These are phyloP conservation scores for Boechera divaricarpa DNA, from an alignment of 345 rosid genomes.

Conservation along the genomic window DNA sequence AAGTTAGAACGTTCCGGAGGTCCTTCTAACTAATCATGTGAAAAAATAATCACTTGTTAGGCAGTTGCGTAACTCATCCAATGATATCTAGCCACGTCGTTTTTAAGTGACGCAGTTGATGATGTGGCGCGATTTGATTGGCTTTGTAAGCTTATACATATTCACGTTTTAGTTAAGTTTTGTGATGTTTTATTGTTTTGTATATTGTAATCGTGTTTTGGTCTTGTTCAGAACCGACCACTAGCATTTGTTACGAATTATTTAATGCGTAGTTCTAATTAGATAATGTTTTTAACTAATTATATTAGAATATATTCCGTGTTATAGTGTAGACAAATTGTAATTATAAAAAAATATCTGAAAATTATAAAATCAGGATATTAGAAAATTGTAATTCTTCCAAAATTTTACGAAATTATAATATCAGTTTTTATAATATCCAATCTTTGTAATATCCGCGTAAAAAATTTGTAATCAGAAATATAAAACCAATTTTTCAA, in stretches of 20 bases:
- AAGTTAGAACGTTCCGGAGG: slow-evolving; percentile 34
- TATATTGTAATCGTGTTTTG: background rate
- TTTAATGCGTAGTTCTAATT: background rate
- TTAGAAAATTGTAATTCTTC: too few relatives aligned
- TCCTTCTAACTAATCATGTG: slow-evolving; percentile 1
- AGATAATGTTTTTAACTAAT: background rate
- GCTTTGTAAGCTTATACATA: background rate
- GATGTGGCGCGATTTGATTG: slow-evolving; percentile 16
- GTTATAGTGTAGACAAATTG: too few relatives aligned
- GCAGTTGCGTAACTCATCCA: slow-evolving; percentile 31
- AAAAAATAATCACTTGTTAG: background rate
- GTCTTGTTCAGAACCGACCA: background rate
- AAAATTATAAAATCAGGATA: too few relatives aligned
- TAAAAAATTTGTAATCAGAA: too few relatives aligned
- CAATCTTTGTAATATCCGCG: too few relatives aligned
- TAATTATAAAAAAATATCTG: too few relatives aligned
- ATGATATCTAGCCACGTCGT: slow-evolving; percentile 19
- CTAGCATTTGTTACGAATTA: background rate
- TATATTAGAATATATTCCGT: background rate
- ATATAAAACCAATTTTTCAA: too few relatives aligned
- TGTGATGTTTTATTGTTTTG: background rate
- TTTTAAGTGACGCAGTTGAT: background rate
- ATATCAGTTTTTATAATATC: too few relatives aligned
- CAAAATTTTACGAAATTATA: too few relatives aligned
- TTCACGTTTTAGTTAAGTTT: slow-evolving; percentile 5